A percentile compares a stretch with the other conserved stretches of the same genome.
phyloP scores from a whole-genome alignment of 768 basidiomycete genomes.

The Boletus edulis region DNA sequence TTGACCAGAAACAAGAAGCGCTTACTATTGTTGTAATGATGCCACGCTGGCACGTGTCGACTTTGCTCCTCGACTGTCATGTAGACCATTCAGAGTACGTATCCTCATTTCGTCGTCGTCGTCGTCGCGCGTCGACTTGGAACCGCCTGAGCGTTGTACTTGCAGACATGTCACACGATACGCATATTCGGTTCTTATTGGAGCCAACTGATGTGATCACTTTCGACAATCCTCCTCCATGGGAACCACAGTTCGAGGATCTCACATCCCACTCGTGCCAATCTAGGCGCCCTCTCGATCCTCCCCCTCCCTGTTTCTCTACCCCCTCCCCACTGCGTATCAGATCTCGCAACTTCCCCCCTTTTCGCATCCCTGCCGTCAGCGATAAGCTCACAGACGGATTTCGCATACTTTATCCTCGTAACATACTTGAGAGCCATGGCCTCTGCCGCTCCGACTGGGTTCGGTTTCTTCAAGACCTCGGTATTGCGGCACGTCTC shows the following conservation, averaged over 20 bases:
- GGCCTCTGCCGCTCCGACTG: conserved; percentile 27
- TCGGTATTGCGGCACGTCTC: conserved; percentile 28
- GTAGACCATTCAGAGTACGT: background rate
- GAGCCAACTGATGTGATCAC: background rate
- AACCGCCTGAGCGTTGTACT: background rate
- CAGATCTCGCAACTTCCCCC: conserved; percentile 26
- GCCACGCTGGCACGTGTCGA: background rate
- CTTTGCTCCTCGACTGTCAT: background rate
- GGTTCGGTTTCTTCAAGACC: conserved; percentile 30
- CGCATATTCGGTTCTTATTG: background rate
- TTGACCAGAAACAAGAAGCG: no score
- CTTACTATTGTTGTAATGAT: no score
- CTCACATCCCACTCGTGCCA: conserved; percentile 2
- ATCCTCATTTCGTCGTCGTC: background rate
- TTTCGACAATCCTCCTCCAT: conserved; percentile 20
- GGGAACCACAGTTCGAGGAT: conserved; percentile 29
- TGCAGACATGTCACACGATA: conserved; percentile 9
- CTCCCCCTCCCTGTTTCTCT: conserved; percentile 31
- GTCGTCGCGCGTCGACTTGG: background rate
- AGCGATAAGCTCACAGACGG: conserved; percentile 22
- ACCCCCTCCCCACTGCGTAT: conserved; percentile 26
- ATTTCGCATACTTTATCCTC: conserved; percentile 28
- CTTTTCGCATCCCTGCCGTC: conserved; percentile 25
- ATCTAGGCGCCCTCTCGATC: conserved; percentile 26
- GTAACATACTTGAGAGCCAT: conserved; percentile 24